A percentile compares a stretch with the other conserved stretches of the same genome.
Conservation (phyloP, 441 rosid genomes). For the Cnidoscolus chayamansa region DNA sequence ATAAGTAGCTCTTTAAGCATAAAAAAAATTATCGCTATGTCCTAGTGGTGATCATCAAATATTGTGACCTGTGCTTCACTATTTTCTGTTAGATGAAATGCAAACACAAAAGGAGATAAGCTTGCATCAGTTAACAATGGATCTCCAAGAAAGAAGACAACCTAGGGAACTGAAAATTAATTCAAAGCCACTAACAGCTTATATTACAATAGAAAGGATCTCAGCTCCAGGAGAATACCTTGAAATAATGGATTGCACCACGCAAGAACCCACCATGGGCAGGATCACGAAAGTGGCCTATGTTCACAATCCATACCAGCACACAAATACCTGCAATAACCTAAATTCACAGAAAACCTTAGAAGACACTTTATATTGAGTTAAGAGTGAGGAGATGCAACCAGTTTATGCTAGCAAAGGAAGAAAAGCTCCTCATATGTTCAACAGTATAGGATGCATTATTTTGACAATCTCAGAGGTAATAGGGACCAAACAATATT, state of each 20-base stretch:
- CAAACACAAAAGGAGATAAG: neutral
- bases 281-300: slow-evolving; percentile 95
- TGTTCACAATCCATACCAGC: slow-evolving; percentile 96
- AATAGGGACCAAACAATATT: neutral
- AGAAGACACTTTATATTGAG: slow-evolving; percentile 6
- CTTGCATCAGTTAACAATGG: neutral
- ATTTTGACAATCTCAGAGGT: neutral
- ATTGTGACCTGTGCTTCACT: neutral
- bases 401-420: neutral
- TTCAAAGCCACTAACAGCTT: neutral
- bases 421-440: neutral
- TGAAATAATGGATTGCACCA: slow-evolving; percentile 96
- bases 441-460: slow-evolving; percentile 6
- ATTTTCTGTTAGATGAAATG: neutral
- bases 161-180: neutral
- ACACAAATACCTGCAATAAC: slow-evolving; percentile 98
- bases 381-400: slow-evolving; percentile 7
- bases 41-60: neutral
- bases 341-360: slow-evolving; percentile 41
- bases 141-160: neutral
- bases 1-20: neutral
- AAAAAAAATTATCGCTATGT: neutral
- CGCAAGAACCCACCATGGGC: slow-evolving; percentile 91
- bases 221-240: slow-evolving; percentile 45
- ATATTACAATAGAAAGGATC: slow-evolving; percentile 6